These are phyloP conservation scores for Gracilaria domingensis DNA, from an alignment of 23 red algal species.

Conservation along the genomic window DNA sequence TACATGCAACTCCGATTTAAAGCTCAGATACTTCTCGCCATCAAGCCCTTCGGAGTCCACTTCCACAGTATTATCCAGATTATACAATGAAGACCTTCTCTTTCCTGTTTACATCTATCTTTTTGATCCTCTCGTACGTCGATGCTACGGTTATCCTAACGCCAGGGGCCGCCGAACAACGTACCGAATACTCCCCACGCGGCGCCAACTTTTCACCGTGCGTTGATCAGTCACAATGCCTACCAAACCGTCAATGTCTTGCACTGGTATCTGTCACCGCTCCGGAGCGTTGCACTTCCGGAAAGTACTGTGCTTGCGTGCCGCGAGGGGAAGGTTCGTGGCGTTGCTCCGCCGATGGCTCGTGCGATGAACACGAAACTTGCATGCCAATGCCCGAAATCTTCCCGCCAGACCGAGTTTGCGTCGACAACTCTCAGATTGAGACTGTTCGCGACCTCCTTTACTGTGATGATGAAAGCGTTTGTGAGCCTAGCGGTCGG, in stretches of 20 bases:
- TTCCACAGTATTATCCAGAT: too few species aligned
- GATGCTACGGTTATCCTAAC: too few species aligned
- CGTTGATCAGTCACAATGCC: neutral
- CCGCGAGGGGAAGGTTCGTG: slow-evolving; percentile 7
- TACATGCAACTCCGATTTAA: too few species aligned
- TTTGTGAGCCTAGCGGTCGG: neutral
- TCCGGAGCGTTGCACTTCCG: neutral
- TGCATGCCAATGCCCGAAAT: neutral
- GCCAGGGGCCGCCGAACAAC: too few species aligned
- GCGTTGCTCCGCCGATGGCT: neutral
- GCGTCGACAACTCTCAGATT: slow-evolving; percentile 1
- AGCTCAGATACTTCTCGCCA: too few species aligned
- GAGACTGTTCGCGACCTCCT: neutral
- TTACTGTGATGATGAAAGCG: neutral
- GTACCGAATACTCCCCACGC: neutral
- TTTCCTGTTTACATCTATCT: too few species aligned
- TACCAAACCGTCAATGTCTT: neutral
- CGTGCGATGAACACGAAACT: neutral
- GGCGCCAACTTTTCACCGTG: slow-evolving; percentile 7
- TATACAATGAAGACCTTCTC: too few species aligned
- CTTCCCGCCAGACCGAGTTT: neutral
- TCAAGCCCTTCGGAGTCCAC: too few species aligned
- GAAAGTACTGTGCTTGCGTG: slow-evolving; percentile 3
- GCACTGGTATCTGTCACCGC: neutral
- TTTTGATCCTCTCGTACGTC: too few species aligned